Conservation (phyloP, 2,329 filamentous ascomycete genomes). For the Penicillium rolfsii region DNA sequence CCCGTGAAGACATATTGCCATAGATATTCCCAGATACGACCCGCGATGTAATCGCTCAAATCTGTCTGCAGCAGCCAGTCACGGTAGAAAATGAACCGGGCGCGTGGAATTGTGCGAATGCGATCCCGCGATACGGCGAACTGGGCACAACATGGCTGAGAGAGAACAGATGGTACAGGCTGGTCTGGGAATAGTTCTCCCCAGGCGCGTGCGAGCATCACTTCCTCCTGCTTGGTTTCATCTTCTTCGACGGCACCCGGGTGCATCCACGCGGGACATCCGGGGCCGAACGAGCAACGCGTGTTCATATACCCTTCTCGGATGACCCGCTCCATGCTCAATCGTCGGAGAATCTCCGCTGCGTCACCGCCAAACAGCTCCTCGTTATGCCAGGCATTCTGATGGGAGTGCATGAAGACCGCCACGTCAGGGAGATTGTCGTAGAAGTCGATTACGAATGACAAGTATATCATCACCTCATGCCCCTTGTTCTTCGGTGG, state of each 20-base stretch:
- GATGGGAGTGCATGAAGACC: slow-evolving; percentile 64
- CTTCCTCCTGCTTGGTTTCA: slow-evolving; percentile 52
- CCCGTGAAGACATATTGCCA: slow-evolving; percentile 67
- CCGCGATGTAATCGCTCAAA: slow-evolving; percentile 59
- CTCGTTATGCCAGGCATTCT: slow-evolving; percentile 64
- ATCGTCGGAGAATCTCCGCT: slow-evolving; percentile 53
- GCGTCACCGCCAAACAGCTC: slow-evolving; percentile 56
- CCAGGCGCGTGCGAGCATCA: slow-evolving; percentile 52
- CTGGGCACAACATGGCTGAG: slow-evolving; percentile 67
- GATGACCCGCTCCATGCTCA: slow-evolving; percentile 57
- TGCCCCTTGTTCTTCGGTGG: slow-evolving; percentile 63
- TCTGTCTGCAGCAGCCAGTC: slow-evolving; percentile 65
- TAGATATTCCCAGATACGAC: slow-evolving; percentile 65
- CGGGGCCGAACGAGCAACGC: slow-evolving; percentile 61
- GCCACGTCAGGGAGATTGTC: slow-evolving; percentile 60
- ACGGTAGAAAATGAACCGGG: slow-evolving; percentile 60
- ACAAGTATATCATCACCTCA: slow-evolving; percentile 65
- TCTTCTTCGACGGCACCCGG: slow-evolving; percentile 47
- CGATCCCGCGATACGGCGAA: slow-evolving; percentile 64
- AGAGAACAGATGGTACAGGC: slow-evolving; percentile 53
- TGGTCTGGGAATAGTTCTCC: slow-evolving; percentile 52
- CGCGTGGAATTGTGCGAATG: slow-evolving; percentile 57
- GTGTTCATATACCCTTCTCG: slow-evolving; percentile 63
- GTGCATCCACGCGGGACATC: slow-evolving; percentile 63
- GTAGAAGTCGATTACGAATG: slow-evolving; percentile 67